Evolutionary conservation across 2,329 filamentous ascomycete species (phyloP), one percentile per base, ranked within the genome.

Genomic region (Drechslerella dactyloides): DNA sequence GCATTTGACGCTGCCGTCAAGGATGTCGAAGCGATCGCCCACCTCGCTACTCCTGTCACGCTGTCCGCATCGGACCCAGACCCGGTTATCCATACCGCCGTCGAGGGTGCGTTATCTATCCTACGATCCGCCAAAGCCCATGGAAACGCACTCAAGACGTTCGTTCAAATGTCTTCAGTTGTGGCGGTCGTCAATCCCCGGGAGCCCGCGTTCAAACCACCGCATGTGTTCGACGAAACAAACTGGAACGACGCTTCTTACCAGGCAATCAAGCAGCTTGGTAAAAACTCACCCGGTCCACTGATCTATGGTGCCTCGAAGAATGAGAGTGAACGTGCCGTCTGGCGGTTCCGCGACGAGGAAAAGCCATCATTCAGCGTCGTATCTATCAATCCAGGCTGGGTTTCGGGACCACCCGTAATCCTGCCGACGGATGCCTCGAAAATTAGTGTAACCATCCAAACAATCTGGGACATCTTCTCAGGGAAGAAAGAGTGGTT

Each of bases 51-150:
- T 3, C 69, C 69, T 3, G 84, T 85, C 75, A 50, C 77, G 6
- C 85, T 82, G 79, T 81, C 83, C 19, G 63, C 59, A 23, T 59
- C 19, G 1, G 6, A 64, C 73, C 21, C 35, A 55, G 40, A 76
- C 75, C 73, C 76, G 74, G 24, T 88, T 30, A 78, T 87, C 63
- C 83, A 86, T 75, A 85, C 85, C 0, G 85, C 85, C 2, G 79
- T 86, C 51, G 81, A 82, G 11, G 84, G 84, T 21, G 84, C 83
- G 0, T 85, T 87, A 78, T 89, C 88, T 35, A 86, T 94, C 62
- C 87, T 90, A 37, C 84, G 88, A 74, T 87, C 90, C 17, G 83
- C 93, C 73, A 86, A 88, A 76, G 81, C 82, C 72, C 74, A 85
- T 78, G 77, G 80, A 0, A 79, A 80, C 10, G 73, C 64, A 35